Percentiles rank a stretch among this genome's conserved stretches.
Conservation (phyloP, 331 rosid genomes). For the Stylosanthes scabra region DNA sequence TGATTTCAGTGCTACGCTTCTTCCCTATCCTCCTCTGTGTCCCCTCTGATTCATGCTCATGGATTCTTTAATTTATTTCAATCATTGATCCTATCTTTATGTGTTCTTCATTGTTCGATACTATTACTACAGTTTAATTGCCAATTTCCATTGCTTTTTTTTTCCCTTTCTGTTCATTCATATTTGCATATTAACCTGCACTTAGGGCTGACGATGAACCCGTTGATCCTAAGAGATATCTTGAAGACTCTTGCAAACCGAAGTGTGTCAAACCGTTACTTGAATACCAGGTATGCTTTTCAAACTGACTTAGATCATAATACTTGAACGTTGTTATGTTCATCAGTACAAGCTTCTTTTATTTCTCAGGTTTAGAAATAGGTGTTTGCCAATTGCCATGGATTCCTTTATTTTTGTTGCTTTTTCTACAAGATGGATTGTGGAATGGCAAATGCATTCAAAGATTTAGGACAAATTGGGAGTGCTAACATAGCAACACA, state of each 20-base stretch:
- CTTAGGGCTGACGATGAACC: slow-evolving; percentile 86
- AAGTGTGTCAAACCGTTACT: slow-evolving; percentile 82
- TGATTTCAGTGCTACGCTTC: slow-evolving; percentile 7
- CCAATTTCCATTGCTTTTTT: background rate
- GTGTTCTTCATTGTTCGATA: too few relatives aligned
- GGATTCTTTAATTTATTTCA: too few relatives aligned
- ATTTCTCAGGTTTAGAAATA: background rate
- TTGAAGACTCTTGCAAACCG: slow-evolving; percentile 75
- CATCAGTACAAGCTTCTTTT: background rate
- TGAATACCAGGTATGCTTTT: slow-evolving; percentile 72
- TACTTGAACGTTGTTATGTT: background rate
- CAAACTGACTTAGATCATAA: background rate
- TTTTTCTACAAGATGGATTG: background rate
- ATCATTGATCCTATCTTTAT: too few relatives aligned
- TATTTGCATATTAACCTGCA: background rate
- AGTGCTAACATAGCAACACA: background rate
- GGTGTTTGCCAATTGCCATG: background rate
- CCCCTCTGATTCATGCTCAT: background rate
- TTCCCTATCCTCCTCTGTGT: too few relatives aligned
- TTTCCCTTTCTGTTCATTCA: background rate
- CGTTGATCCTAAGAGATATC: slow-evolving; percentile 73
- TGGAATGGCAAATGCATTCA: background rate
- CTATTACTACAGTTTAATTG: too few relatives aligned
- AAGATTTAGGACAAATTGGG: background rate
- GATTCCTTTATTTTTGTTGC: slow-evolving; percentile 10